These are phyloP conservation scores for Ceratocystis alfenasii DNA, from an alignment of 2,329 filamentous ascomycete species.

Conservation along the genomic window DNA sequence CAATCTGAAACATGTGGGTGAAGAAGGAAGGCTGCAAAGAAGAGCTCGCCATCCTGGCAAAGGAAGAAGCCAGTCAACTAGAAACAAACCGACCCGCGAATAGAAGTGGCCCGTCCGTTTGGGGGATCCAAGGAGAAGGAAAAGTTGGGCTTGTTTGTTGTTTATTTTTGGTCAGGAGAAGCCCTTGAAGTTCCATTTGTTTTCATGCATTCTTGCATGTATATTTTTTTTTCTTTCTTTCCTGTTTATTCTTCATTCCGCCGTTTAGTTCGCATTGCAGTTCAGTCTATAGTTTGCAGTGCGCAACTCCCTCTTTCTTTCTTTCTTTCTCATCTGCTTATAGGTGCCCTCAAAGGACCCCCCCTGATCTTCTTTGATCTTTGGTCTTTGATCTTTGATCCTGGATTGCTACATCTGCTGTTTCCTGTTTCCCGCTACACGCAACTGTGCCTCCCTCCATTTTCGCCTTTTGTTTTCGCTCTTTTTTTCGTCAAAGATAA, in stretches of 20 bases:
- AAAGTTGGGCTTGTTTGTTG: neutral
- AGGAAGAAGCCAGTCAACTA: neutral
- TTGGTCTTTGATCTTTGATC: too few species aligned
- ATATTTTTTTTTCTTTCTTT: neutral
- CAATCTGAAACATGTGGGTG: conserved; percentile 10
- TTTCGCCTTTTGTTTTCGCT: too few species aligned
- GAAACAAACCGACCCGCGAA: neutral
- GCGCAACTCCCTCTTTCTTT: neutral
- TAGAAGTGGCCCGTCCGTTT: conserved; percentile 7
- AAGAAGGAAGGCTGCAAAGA: neutral
- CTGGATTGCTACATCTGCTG: too few species aligned
- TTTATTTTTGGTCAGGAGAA: conserved; percentile 6
- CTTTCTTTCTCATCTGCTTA: neutral
- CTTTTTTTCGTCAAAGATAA: too few species aligned
- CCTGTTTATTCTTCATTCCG: neutral
- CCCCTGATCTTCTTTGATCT: too few species aligned
- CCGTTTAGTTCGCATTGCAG: neutral
- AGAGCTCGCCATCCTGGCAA: neutral
- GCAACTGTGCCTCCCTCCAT: too few species aligned
- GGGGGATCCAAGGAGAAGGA: neutral
- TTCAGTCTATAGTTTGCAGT: too few species aligned
- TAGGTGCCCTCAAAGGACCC: neutral
- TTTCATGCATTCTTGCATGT: neutral
- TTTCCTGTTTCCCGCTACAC: too few species aligned
- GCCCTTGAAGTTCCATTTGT: neutral